Base-by-base conservation (phyloP, 805 yeast genomes). In the Teunomyces barrocoloradensis region DNA sequence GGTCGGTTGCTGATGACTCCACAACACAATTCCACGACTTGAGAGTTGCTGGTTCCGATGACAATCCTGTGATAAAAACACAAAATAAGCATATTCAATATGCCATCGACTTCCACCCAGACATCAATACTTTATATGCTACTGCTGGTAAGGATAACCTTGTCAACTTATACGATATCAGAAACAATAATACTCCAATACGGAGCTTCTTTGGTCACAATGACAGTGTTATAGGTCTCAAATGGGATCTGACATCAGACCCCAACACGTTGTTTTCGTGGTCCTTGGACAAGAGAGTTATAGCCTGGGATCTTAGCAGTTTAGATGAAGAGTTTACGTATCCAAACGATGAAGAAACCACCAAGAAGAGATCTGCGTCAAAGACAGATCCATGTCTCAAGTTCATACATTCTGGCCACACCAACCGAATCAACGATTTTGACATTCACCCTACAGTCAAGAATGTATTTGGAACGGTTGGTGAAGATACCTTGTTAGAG, bases 391-490 rank as follows among this genome's bases (percentile, higher is more conserved):
- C 96, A 5, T 85, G 89, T 61, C 75, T 89, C 48, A 66, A 69
- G 20, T 89, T 88, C 60, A 78, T 88, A 58, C 96, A 90, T 64
- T 96, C 95, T 12, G 96, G 96, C 10, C 96, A 89, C 66, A 81
- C 90, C 2, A 80, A 79, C 42, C 74, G 82, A 45, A 75, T 89
- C 39, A 74, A 82, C 47, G 92, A 84, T 53, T 69, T 85, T 42
- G 82, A 77, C 47, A 80, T 91, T 77, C 84, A 85, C 57, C 87
- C 89, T 1, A 64, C 60, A 7, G 65, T 84, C 42, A 73, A 75
- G 21, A 77, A 83, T 66, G 73, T 87, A 1, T 63, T 81, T 29
- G 84, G 84, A 6, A 79, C 87, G 46, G 82, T 82, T 44, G 89
- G 87, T 1, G 94, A 86, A 57, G 96, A 89, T 62, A 80, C 77